These are phyloP conservation scores for Mycena polygramma DNA, from an alignment of 768 basidiomycete species.

Conservation along the genomic window DNA sequence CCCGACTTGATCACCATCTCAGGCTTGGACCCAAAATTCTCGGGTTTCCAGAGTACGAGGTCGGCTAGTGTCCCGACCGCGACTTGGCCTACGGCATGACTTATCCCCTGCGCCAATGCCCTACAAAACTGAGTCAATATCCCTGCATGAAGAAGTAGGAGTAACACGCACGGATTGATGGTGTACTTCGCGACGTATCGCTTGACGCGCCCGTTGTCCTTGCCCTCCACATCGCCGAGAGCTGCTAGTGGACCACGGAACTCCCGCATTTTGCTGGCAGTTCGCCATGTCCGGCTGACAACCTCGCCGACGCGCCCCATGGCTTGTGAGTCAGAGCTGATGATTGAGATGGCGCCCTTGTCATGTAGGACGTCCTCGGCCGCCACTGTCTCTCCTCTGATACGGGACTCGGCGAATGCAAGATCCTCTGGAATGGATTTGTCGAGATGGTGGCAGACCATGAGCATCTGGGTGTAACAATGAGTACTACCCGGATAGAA, in stretches of 20 bases:
- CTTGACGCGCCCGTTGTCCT: conserved; percentile 93
- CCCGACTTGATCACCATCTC: conserved; percentile 97
- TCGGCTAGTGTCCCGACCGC: conserved; percentile 89
- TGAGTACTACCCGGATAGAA: not conserved
- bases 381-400: conserved; percentile 95
- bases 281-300: conserved; percentile 92
- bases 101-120: conserved; percentile 94
- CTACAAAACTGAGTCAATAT: conserved; percentile 52
- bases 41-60: conserved; percentile 95
- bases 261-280: conserved; percentile 94
- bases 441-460: conserved; percentile 99
- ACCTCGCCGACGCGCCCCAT: conserved; percentile 99
- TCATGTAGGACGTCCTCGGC: conserved; percentile 98
- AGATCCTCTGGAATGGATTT: conserved; percentile 92
- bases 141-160: not conserved
- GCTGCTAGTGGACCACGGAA: conserved; percentile 78
- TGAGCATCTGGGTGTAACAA: conserved; percentile 83
- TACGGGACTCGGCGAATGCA: conserved; percentile 96
- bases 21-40: conserved; percentile 92
- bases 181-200: conserved; percentile 97
- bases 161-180: conserved; percentile 87
- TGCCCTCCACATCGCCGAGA: conserved; percentile 77
- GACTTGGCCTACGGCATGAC: conserved; percentile 87
- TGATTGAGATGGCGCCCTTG: conserved; percentile 95
- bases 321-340: conserved; percentile 96